These are phyloP conservation scores for Sanguinoderma infundibulare DNA, from an alignment of 1,284 basidiomycete genomes.

Conservation along the genomic window DNA sequence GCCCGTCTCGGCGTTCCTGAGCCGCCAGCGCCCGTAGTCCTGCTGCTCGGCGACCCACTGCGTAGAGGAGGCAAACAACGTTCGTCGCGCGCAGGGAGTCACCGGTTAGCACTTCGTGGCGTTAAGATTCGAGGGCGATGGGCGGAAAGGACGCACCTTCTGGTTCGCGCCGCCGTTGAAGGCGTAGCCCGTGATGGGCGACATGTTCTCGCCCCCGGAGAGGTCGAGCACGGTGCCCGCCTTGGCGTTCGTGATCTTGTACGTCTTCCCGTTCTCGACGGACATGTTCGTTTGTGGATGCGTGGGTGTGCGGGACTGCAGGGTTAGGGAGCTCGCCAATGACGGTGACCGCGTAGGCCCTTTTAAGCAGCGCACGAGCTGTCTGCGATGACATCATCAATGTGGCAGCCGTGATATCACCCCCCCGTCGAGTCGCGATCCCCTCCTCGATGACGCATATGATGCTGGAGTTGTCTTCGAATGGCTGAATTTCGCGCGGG, in stretches of 20 bases:
- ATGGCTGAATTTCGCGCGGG: too few species aligned
- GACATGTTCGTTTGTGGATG: slow-evolving; percentile 14
- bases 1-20: slow-evolving; percentile 42
- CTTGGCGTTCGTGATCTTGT: slow-evolving; percentile 54
- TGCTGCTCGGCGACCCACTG: slow-evolving; percentile 50
- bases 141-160: slow-evolving; percentile 38
- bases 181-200: slow-evolving; percentile 52
- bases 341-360: too few species aligned
- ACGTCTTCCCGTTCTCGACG: slow-evolving; percentile 32
- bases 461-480: too few species aligned
- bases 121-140: not conserved
- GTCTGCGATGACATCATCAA: not conserved
- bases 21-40: slow-evolving; percentile 36
- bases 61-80: not conserved
- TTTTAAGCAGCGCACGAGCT: not conserved
- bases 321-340: too few species aligned
- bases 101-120: not conserved
- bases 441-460: too few species aligned
- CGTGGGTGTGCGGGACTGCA: not conserved
- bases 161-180: slow-evolving; percentile 51
- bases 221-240: slow-evolving; percentile 55
- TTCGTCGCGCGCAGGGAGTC: not conserved
- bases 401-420: not conserved
- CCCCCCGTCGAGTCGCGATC: not conserved
- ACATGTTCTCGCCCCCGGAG: slow-evolving; percentile 49